Base-by-base conservation (phyloP, 2,329 filamentous ascomycete genomes). In the Xylaria sp. region DNA sequence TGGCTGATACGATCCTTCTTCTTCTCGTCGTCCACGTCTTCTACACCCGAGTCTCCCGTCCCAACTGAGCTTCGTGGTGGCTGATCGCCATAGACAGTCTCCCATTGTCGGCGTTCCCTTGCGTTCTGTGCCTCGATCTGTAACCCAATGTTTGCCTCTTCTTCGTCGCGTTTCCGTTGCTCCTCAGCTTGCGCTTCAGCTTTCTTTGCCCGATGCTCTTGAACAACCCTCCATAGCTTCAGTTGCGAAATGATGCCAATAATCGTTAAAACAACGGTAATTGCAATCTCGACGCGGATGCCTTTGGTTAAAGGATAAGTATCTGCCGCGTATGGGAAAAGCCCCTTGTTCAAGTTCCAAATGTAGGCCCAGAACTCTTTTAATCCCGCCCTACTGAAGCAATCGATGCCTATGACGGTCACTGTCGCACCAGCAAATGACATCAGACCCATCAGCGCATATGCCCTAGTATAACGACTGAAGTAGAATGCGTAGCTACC, bases 351-450 rank as follows among this genome's bases (percentile, higher is more conserved):
- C 38, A 98, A 77, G 46, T 80, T 80, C 94, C 94, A 98, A 37
- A 96, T 83, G 74, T 96, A 98, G 5, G 92, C 84, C 94, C 94
- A 98, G 68, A 97, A 97, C 74, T 98, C 94, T 75, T 97, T 97
- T 69, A 96, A 79, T 0, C 94, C 94, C n/a, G 93, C 92, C 64
- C 87, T 83, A 70, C 89, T 94, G 70, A 94, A 96, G 75, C 92
- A 96, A 74, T 98, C 94, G 60, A 98, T 90, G 2, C 94, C 94
- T 2, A 98, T 77, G 13, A 96, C 85, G 0, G 90, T 82, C 3
- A 86, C 86, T 0, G 92, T 97, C 3, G 92, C 89, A 7, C 94
- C 94, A 4, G 87, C 84, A 72, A 97, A 96, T 0, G 93, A 86
- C 11, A 92, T 92, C 48, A 86, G 86, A 11, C 80, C 80, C 37